Base-by-base conservation (phyloP, 2,329 filamentous ascomycete species). In the Xylaria sp. region DNA sequence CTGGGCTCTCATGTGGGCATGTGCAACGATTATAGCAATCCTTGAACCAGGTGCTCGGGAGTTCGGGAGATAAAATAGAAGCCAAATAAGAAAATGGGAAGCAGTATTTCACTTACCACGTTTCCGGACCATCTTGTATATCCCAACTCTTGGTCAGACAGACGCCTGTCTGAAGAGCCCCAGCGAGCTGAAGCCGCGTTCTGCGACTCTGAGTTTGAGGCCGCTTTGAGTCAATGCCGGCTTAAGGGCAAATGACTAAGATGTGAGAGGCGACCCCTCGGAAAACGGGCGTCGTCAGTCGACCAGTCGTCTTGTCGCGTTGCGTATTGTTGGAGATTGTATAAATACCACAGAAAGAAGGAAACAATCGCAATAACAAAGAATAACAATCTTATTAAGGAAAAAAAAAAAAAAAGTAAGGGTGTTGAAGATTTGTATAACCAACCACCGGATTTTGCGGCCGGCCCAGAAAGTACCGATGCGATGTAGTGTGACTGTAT, bases 111-210 rank as follows among this genome's bases (percentile, higher is more conserved):
- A 83, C 82, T 74, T 77, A 84, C 83, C 83, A 77, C 83, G 79
- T 82, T 82, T 84, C 71, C 82, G 81, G 72, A 76, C 82, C 82
- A 84, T 84, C 67, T 78, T 82, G 69, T 54, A 63, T 63, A 53
- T 58, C 37, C 57, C 58, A 40, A 54, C 57, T 53, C 35, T 35
- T 35, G 23, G 56, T 28, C 49, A 63, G 45, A 23, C 47, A 43
- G 28, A 31, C 28, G 28, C 28, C 63, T n/a, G n/a, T n/a, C n/a
- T 57, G 47, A 55, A 51, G 57, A 59, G 43, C 61, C 60, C 64
- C 54, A 56, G 62, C 60, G 51, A 56, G 54, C 45, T 31, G 49
- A 57, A 57, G 28, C 33, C n/a, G 23, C 45, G 28, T 40, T 56
- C 40, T 11, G 38, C 40, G 33, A 43, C 45, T 56, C 58, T 58